Evolutionary conservation across 345 rosid genomes (phyloP).

Genomic region (Hibiscus tridactylites): DNA sequence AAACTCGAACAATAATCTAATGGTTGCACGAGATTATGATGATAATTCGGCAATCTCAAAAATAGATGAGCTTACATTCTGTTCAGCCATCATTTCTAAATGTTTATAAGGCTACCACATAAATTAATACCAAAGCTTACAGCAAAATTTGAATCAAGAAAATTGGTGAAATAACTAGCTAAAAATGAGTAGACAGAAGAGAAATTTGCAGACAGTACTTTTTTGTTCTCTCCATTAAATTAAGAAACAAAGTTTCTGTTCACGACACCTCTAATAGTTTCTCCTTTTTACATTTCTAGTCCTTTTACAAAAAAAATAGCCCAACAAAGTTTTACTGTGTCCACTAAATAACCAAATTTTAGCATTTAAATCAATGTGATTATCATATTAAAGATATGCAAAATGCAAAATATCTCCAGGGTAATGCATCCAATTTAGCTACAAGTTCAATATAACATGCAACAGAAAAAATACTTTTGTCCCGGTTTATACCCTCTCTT

Average conservation of each 20-base stretch:
- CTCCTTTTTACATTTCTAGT: not conserved
- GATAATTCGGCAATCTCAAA: not conserved
- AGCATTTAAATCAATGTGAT: not conserved
- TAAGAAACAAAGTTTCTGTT: not conserved
- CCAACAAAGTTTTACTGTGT: not conserved
- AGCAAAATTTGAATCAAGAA: not conserved
- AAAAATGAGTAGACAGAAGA: not conserved
- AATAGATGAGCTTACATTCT: not conserved
- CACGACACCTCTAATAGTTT: not conserved
- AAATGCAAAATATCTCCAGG: not conserved
- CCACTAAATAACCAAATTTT: not conserved
- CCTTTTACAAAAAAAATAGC: not conserved
- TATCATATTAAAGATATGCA: conserved; percentile 1
- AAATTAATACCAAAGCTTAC: not conserved
- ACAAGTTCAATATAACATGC: not conserved
- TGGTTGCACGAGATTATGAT: not conserved
- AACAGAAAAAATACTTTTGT: not conserved
- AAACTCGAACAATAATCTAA: not conserved
- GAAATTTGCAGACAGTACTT: not conserved
- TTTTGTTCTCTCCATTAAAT: not conserved
- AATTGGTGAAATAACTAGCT: not conserved
- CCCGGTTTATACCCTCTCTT: not conserved
- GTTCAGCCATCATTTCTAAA: not conserved
- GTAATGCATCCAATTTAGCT: not conserved
- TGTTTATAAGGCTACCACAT: not conserved